Evolutionary conservation across 208 protist species (phyloP).

Genomic region (Vickermania ingenoplastis): DNA sequence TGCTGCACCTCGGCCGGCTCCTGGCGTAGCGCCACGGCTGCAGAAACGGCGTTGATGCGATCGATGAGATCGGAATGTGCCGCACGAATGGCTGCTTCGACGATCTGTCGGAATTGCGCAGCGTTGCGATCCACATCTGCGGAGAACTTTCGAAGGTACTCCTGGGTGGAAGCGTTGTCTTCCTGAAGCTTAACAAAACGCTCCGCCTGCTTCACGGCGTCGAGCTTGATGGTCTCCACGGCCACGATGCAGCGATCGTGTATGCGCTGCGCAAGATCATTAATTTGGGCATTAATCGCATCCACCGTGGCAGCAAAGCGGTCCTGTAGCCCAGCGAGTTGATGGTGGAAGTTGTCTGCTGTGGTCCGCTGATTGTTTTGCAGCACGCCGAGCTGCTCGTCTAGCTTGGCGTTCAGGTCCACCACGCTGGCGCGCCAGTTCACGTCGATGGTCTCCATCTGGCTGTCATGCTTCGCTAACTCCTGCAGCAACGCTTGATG

Average conservation of each 20-base stretch:
- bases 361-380: slow-evolving; percentile 9
- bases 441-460: slow-evolving; percentile 60
- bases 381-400: slow-evolving; percentile 26
- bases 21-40: slow-evolving; percentile 19
- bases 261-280: slow-evolving; percentile 9
- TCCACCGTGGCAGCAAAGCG: slow-evolving; percentile 16
- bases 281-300: slow-evolving; percentile 18
- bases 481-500: slow-evolving; percentile 66
- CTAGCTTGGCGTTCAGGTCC: slow-evolving; percentile 36
- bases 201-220: slow-evolving; percentile 18
- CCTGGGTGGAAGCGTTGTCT: slow-evolving; percentile 29
- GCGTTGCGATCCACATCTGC: slow-evolving; percentile 41
- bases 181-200: slow-evolving; percentile 16
- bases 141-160: slow-evolving; percentile 36
- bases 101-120: slow-evolving; percentile 33
- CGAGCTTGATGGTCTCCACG: slow-evolving; percentile 23
- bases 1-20: slow-evolving; percentile 39
- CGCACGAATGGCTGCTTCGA: slow-evolving; percentile 54
- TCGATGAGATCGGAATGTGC: slow-evolving; percentile 72
- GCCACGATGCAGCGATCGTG: slow-evolving; percentile 33
- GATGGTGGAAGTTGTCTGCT: not conserved
- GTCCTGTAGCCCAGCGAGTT: slow-evolving; percentile 26
- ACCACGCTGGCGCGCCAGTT: slow-evolving; percentile 69
- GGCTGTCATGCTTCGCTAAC: slow-evolving; percentile 54
- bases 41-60: slow-evolving; percentile 40